phyloP scores from a whole-genome alignment of 2,329 filamentous ascomycete species.

The Colletotrichum trifolii region DNA sequence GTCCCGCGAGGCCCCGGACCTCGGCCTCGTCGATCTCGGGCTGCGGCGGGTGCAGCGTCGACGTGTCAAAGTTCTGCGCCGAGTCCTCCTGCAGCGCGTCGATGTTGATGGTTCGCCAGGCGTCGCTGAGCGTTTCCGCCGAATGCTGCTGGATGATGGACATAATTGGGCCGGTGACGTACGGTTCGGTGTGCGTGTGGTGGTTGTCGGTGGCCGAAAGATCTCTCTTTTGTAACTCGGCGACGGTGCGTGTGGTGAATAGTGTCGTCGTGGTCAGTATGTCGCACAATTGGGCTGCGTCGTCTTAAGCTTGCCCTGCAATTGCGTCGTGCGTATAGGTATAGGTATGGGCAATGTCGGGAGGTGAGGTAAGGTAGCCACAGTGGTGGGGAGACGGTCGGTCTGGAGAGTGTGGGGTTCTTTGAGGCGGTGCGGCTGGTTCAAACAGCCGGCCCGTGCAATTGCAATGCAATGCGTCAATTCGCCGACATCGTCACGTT shows the following conservation, averaged over 20 bases:
- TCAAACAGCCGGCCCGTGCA: slow-evolving; percentile 20
- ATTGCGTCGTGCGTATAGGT: slow-evolving; percentile 14
- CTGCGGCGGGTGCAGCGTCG: slow-evolving; percentile 81
- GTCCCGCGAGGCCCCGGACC: slow-evolving; percentile 79
- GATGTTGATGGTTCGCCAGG: slow-evolving; percentile 92
- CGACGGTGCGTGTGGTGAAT: not conserved
- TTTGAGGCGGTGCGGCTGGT: slow-evolving; percentile 33
- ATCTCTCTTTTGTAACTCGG: not conserved
- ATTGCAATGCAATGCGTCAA: not conserved
- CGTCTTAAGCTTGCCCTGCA: slow-evolving; percentile 9
- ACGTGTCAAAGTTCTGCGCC: slow-evolving; percentile 88
- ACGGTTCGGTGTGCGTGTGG: not conserved
- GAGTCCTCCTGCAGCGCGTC: slow-evolving; percentile 92
- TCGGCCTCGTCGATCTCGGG: slow-evolving; percentile 81
- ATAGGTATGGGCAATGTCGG: slow-evolving; percentile 15
- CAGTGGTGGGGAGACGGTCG: slow-evolving; percentile 32
- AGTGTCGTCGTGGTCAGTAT: not conserved
- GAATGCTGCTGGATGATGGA: slow-evolving; percentile 76
- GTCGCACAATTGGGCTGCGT: slow-evolving; percentile 13
- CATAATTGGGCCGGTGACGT: slow-evolving; percentile 53
- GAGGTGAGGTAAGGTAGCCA: slow-evolving; percentile 33
- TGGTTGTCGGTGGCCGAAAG: not conserved
- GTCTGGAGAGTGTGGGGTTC: slow-evolving; percentile 36
- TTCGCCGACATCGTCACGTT: not conserved
- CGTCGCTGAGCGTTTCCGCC: slow-evolving; percentile 68